A percentile compares a stretch with the other conserved stretches of the same genome.
phyloP scores from a whole-genome alignment of 2,329 filamentous ascomycete genomes.

The Colletotrichum orchidophilum region DNA sequence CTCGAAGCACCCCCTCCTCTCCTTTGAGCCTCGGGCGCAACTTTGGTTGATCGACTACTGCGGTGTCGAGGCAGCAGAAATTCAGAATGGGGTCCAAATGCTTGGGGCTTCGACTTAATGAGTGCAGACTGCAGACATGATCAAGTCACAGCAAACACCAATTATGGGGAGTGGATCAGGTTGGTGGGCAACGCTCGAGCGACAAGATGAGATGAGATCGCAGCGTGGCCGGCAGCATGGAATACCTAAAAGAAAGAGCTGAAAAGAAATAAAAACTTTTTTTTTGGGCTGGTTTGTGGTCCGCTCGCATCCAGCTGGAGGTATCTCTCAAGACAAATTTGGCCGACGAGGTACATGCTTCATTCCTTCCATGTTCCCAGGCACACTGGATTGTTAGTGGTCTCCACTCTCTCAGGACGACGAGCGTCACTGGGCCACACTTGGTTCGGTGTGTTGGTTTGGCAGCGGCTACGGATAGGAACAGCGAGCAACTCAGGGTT shows the following conservation, averaged over 20 bases:
- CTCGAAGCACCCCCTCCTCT: not conserved
- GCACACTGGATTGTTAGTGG: not conserved
- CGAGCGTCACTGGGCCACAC: constrained; percentile 9
- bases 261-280: not conserved
- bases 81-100: not conserved
- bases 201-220: not conserved
- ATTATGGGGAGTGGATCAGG: not conserved
- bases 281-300: not conserved
- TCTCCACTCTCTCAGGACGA: constrained; percentile 4
- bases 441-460: constrained; percentile 4
- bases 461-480: not conserved
- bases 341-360: not conserved
- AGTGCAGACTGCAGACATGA: too few relatives aligned
- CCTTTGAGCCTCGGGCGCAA: not conserved
- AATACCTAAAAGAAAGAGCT: too few relatives aligned
- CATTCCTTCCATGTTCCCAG: not conserved
- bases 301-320: not conserved
- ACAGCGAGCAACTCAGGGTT: not conserved
- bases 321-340: not conserved
- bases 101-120: not conserved
- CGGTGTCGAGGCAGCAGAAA: not conserved
- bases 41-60: not conserved
- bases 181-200: not conserved
- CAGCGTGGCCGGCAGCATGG: too few relatives aligned
- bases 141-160: too few relatives aligned